Evolutionary conservation across 1,139 yeast species (phyloP).

Genomic region (Debaryomyces sp.): DNA sequence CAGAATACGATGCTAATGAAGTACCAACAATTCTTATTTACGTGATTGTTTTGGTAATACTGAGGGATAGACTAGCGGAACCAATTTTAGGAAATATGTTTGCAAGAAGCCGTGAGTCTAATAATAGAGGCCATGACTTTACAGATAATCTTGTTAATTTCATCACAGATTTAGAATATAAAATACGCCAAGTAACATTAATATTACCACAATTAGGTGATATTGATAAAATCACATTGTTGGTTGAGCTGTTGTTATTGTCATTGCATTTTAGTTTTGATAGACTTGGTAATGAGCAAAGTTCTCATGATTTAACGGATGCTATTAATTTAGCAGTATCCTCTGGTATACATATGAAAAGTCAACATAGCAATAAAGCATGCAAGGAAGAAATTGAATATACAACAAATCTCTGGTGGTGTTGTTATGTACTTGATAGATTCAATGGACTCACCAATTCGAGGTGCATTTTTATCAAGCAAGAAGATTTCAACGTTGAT

Average conservation of each 20-base stretch:
- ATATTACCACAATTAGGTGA: constrained; percentile 39
- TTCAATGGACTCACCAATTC: constrained; percentile 33
- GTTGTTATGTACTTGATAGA: constrained; percentile 36
- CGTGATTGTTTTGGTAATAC: constrained; percentile 30
- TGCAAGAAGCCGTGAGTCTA: constrained; percentile 9
- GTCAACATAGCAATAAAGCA: constrained; percentile 15
- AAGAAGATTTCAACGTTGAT: constrained; percentile 35
- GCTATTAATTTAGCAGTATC: constrained; percentile 35
- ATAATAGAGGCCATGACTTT: constrained; percentile 13
- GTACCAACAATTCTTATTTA: constrained; percentile 29
- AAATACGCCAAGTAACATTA: constrained; percentile 32
- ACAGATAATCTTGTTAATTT: constrained; percentile 19
- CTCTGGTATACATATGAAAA: constrained; percentile 37
- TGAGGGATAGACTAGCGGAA: constrained; percentile 31
- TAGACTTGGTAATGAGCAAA: constrained; percentile 37
- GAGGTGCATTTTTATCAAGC: constrained; percentile 28
- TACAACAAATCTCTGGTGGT: constrained; percentile 40
- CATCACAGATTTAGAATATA: constrained; percentile 32
- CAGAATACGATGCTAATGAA: constrained; percentile 22
- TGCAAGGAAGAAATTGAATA: constrained; percentile 21
- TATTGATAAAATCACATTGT: constrained; percentile 33
- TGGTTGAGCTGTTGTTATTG: constrained; percentile 33
- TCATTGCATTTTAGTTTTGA: constrained; percentile 33
- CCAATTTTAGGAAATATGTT: constrained; percentile 28
- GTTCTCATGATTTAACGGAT: constrained; percentile 36